Base-by-base conservation (phyloP, 257 asterid genomes). In the Pogostemon cablin region DNA sequence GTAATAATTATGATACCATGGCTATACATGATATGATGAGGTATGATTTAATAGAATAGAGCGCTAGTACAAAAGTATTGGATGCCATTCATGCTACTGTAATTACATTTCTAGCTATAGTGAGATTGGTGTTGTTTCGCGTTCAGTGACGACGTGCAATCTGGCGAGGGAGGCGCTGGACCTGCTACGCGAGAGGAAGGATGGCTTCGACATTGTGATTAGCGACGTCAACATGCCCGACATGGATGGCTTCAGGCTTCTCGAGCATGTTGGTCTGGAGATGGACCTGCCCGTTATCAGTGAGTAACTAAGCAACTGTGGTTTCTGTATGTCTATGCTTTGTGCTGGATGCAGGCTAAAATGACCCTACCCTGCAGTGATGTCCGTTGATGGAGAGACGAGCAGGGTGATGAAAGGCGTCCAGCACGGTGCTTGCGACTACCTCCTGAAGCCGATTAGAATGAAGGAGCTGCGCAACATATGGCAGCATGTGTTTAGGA, bases 221-320 rank as follows among this genome's bases (percentile, higher is more conserved):
- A 91, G 99, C 54, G 99, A 93, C 52, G 99, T 91, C 12, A 91
- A 91, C 83, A 93, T 93, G 99, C 99, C 99, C 2, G 98, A 91
- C 72, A 91, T 93, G 99, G 98, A 93, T 72, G 99, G 99, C 53
- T 93, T 93, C 82, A 91, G 87, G 86, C 98, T 93, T 62, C 83
- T 91, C 37, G 99, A 93, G 78, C 96, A 81, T 43, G 98, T 93
- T 54, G 99, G 99, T 56, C 90, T 93, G 20, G 98, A 93, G 76
- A 87, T 93, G 96, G 98, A 93, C 78, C 93, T 93, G 44, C 99
- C 99, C 0, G 98, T 93, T 61, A 91, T 93, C 69, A 93, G 99
- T 93, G 60, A 79, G 90, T 78, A 67, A 25, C 32, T 25, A 25
- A 25, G 32, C 32, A 25, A 0, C 32, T 25, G 32, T 25, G 32